Evolutionary conservation across 192 early-diverging fungal species (phyloP).

Genomic region (Mortierella alpina): DNA sequence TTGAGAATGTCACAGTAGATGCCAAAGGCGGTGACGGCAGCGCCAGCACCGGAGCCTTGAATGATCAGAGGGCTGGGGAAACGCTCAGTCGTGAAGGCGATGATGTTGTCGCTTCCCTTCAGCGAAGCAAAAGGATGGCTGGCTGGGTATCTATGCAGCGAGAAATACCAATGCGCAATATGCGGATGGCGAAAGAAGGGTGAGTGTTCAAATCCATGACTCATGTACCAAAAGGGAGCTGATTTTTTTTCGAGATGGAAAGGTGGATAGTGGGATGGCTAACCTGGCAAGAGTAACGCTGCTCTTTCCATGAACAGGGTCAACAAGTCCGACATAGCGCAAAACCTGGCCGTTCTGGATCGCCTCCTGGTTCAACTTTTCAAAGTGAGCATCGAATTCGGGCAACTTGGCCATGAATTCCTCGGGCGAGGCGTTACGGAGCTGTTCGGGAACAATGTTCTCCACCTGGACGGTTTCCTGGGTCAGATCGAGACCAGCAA

Average conservation of each 20-base stretch:
- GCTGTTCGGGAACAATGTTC: conserved; percentile 94
- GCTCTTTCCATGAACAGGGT: conserved; percentile 73
- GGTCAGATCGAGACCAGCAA: conserved; percentile 83
- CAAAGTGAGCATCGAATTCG: conserved; percentile 88
- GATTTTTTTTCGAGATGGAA: not conserved
- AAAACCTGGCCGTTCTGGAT: conserved; percentile 78
- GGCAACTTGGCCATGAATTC: conserved; percentile 91
- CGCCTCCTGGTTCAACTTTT: conserved; percentile 83
- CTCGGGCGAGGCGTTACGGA: conserved; percentile 74
- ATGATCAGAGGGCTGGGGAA: conserved; percentile 97
- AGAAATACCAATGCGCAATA: not conserved
- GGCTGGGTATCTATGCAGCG: conserved; percentile 70
- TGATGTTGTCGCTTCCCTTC: conserved; percentile 98
- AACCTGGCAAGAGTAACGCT: conserved; percentile 83
- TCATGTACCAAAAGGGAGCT: not conserved
- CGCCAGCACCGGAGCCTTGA: conserved; percentile 96
- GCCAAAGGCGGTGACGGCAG: conserved; percentile 97
- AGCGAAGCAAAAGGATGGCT: conserved; percentile 96
- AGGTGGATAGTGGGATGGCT: not conserved
- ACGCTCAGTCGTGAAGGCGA: conserved; percentile 93
- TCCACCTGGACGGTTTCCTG: conserved; percentile 87
- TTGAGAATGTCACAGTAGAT: conserved; percentile 95
- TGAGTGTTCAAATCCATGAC: not conserved
- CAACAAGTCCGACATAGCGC: conserved; percentile 93
- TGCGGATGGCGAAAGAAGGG: not conserved